Evolutionary conservation across 257 asterid species (phyloP), one percentile per base, ranked within the genome.

Genomic region (Solanum chilense): DNA sequence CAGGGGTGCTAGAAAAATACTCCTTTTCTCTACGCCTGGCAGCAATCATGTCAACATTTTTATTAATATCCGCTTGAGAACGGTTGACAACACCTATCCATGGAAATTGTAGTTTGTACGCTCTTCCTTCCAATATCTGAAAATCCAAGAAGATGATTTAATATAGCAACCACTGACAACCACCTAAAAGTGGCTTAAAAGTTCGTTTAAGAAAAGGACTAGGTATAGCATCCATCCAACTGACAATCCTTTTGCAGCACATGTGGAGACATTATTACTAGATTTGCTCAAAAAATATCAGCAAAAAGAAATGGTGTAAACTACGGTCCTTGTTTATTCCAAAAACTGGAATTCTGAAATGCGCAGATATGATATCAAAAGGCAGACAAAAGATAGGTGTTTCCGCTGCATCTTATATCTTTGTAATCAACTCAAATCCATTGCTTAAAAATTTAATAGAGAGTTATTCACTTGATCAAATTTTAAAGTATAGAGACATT

Each of bases 81-180:
- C 99, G 98, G 88, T 97, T 97, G 77, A 97, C 98, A 64, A 97
- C 99, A 90, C 99, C 99, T 41, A 97, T 96, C 99, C 99, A 96
- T 14, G 98, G 99, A 91, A 93, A 96, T 93, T 96, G 99, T 89
- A 97, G 94, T 92, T 92, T 94, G 85, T 92, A 97, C 37, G 98
- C 89, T 90, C 88, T 93, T 89, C 99, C 99, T 93, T 97, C 99
- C 96, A 97, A 88, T 18, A 97, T 97, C 99, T 97, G 89, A 85
- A 87, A 66, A 89, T 85, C 49, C 88, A 91, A 25, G 85, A 78
- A 88, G 45, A 81, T 81, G 85, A 31, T 29, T 78, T 81, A 81
- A 81, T 37, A 81, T 31, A 45, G 33, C 42, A 18, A 49, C 45
- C 69, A 78, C 31, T 9, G 64, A 3, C 66, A 78, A 49, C 64